Conservation (phyloP, 140 eudicot genomes). For the Erigeron philadelphicus region DNA sequence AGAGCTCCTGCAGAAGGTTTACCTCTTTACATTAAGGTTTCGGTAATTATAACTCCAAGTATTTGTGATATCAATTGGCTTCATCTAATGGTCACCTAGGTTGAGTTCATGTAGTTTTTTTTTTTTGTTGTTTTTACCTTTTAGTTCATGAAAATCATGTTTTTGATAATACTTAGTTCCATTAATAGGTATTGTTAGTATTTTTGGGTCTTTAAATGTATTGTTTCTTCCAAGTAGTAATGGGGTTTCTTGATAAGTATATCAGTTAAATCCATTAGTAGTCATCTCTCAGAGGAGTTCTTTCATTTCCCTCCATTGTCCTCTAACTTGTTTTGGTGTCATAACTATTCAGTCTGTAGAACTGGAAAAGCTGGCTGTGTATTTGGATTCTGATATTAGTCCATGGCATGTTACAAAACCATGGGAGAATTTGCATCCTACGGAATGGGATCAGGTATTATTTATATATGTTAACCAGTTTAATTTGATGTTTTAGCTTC, state of each 20-base stretch:
- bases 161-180: conserved; percentile 8
- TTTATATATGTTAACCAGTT: not conserved
- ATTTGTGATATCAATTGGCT: conserved; percentile 8
- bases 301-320: conserved; percentile 7
- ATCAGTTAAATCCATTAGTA: conserved; percentile 11
- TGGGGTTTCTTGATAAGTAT: not conserved
- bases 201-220: not conserved
- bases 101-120: conserved; percentile 7
- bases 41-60: not conserved
- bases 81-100: conserved; percentile 6
- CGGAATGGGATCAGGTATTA: conserved; percentile 86
- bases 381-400: conserved; percentile 76
- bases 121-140: not conserved
- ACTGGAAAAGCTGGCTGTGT: conserved; percentile 81
- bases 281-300: conserved; percentile 15
- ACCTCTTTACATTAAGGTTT: conserved; percentile 8
- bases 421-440: conserved; percentile 77
- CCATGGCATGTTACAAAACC: conserved; percentile 78
- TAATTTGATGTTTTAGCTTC: conserved; percentile 21
- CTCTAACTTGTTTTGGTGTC: conserved; percentile 14
- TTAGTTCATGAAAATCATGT: conserved; percentile 1
- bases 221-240: not conserved
- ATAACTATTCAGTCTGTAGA: conserved; percentile 58
- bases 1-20: conserved; percentile 87
- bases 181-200: not conserved